phyloP scores from a whole-genome alignment of 306 rosid genomes.

The Dalbergia oliveri region DNA sequence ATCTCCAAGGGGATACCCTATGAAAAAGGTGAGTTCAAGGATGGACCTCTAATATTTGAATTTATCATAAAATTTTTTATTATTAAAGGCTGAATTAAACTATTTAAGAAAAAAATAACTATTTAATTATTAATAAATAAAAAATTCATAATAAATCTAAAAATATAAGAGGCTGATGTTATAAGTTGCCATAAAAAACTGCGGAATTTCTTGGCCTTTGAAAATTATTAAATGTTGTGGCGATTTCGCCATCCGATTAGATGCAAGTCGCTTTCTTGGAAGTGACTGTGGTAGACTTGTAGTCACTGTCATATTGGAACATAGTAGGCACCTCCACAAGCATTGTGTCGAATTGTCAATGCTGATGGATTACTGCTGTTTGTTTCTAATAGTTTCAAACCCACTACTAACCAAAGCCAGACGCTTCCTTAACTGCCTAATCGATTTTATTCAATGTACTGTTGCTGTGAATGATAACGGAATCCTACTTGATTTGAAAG shows the following conservation, averaged over 20 bases:
- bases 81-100: too few relatives aligned
- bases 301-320: neutral
- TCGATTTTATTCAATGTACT: neutral
- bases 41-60: too few relatives aligned
- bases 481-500: neutral
- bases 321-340: neutral
- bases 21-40: too few relatives aligned
- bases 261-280: slow-evolving; percentile 12
- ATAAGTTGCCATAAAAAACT: too few relatives aligned
- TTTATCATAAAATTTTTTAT: too few relatives aligned
- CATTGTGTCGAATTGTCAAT: slow-evolving; percentile 23
- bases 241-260: neutral
- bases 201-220: neutral
- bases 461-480: neutral
- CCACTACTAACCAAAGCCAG: neutral
- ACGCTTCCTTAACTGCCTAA: neutral
- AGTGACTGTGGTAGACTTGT: neutral
- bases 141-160: too few relatives aligned
- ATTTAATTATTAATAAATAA: too few relatives aligned
- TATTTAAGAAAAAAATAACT: too few relatives aligned
- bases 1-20: too few relatives aligned
- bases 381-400: neutral
- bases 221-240: neutral
- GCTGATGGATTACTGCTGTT: neutral
- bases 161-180: too few relatives aligned